Conservation (phyloP, 257 asterid genomes). For the Perilla frutescens region DNA sequence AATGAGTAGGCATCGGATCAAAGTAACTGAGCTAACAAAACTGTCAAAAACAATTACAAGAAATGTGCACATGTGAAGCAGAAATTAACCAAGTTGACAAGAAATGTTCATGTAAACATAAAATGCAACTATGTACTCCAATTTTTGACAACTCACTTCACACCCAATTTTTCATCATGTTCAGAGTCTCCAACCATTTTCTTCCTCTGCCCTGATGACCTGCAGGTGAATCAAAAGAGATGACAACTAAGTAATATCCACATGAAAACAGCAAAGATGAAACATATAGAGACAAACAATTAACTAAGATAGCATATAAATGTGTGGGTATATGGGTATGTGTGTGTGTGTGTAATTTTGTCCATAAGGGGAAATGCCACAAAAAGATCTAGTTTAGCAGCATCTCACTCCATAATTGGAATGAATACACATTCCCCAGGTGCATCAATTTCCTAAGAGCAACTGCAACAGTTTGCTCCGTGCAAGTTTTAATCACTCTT, state of each 20-base stretch:
- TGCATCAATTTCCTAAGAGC: conserved; percentile 1
- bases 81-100: conserved; percentile 10
- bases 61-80: conserved; percentile 13
- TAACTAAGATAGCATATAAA: not conserved
- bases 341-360: not conserved
- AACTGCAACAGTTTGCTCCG: not conserved
- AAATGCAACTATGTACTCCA: conserved; percentile 15
- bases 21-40: not conserved
- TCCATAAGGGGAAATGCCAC: conserved; percentile 18
- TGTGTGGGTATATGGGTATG: too few relatives aligned
- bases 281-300: conserved; percentile 11
- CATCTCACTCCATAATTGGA: conserved; percentile 31
- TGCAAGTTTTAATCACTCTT: not conserved
- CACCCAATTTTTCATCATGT: conserved; percentile 47
- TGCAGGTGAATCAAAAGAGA: conserved; percentile 47
- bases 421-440: conserved; percentile 17
- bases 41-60: not conserved
- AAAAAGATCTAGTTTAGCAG: conserved; percentile 23
- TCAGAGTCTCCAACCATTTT: conserved; percentile 51
- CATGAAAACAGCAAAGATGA: not conserved
- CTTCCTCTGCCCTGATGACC: conserved; percentile 64
- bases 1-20: conserved; percentile 23
- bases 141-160: conserved; percentile 56
- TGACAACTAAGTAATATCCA: not conserved
- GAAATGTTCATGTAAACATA: conserved; percentile 23